Conservation (phyloP, 2,329 filamentous ascomycete genomes). For the Geoglossum cookeanum region DNA sequence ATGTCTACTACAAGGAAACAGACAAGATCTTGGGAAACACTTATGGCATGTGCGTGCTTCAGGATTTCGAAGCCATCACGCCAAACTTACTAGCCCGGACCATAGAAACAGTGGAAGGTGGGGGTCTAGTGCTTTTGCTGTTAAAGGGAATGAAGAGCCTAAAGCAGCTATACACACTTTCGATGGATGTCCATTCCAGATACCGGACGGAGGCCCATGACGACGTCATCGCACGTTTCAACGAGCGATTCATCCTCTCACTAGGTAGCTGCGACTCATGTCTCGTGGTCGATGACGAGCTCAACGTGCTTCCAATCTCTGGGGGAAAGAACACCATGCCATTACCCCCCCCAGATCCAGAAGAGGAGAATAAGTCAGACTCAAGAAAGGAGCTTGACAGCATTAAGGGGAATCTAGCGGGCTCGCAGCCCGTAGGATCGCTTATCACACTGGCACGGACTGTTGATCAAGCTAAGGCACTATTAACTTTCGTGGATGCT, state of each 20-base stretch:
- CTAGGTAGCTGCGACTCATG: conserved; percentile 90
- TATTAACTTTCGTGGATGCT: conserved; percentile 91
- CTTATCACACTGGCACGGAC: conserved; percentile 74
- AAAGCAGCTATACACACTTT: conserved; percentile 90
- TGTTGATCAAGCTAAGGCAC: conserved; percentile 85
- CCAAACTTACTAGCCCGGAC: conserved; percentile 91
- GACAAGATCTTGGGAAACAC: conserved; percentile 97
- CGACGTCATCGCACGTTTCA: conserved; percentile 90
- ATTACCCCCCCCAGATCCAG: conserved; percentile 55
- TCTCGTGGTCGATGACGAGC: conserved; percentile 88
- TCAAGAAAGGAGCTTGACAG: conserved; percentile 57
- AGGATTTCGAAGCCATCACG: conserved; percentile 94
- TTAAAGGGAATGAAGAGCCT: conserved; percentile 93
- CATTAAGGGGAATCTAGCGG: conserved; percentile 73
- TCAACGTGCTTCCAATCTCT: conserved; percentile 93
- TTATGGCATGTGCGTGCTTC: conserved; percentile 93
- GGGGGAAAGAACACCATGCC: conserved; percentile 79
- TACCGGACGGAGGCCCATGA: conserved; percentile 93
- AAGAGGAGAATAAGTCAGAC: conserved; percentile 51
- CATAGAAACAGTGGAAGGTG: conserved; percentile 94
- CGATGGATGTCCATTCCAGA: conserved; percentile 93
- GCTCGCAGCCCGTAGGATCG: conserved; percentile 70
- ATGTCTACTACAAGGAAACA: conserved; percentile 99
- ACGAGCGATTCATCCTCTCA: conserved; percentile 90
- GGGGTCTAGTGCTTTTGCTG: conserved; percentile 73